Base-by-base conservation (phyloP, 2,329 filamentous ascomycete genomes). In the Colletotrichum scovillei region DNA sequence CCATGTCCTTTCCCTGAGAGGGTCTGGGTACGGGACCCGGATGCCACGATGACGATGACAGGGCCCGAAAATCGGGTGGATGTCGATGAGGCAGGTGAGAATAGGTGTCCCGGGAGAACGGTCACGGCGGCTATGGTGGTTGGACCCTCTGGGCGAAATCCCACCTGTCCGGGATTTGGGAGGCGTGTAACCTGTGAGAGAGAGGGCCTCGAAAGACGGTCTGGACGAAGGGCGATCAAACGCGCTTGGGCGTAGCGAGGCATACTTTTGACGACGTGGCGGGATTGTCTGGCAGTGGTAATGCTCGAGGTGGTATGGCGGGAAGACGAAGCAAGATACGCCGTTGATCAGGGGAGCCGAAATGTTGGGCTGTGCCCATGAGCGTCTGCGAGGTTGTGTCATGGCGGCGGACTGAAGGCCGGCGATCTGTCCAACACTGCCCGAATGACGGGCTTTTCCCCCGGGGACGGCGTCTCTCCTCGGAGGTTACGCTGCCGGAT, bases 221-320 rank as follows among this genome's bases (percentile, higher is more conserved):
- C 70, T 64, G 11, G 22, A 22, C 2, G 7, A 28, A n/a, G 42
- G 66, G 16, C 59, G 59, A 59, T 64, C 42, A 59, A 32, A 56
- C 53, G 66, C 58, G 46, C 3, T 42, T 26, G 26, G 70, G 66
- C 55, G 66, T 32, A 60, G 70, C 66, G 70, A 73, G 70, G 66
- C 66, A 53, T 35, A 72, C 24, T 59, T 26, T 60, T 52, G 38
- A 49, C 42, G 32, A 55, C 55, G 66, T 60, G 67, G 70, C 53
- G 16, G 12, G 8, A 14, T 30, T 26, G n/a, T 9, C 30, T 14
- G 30, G 26, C 32, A 28, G 24, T 46, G 46, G 16, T 26, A 19
- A 57, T 28, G 28, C 46, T 56, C 42, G 42, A 19, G 22, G 22
- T 3, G n/a, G 22, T 30, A 52, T 3, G 28, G 5, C 30, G 22